phyloP scores from a whole-genome alignment of 2,329 filamentous ascomycete genomes.

The Ceratocystis huliohia region DNA sequence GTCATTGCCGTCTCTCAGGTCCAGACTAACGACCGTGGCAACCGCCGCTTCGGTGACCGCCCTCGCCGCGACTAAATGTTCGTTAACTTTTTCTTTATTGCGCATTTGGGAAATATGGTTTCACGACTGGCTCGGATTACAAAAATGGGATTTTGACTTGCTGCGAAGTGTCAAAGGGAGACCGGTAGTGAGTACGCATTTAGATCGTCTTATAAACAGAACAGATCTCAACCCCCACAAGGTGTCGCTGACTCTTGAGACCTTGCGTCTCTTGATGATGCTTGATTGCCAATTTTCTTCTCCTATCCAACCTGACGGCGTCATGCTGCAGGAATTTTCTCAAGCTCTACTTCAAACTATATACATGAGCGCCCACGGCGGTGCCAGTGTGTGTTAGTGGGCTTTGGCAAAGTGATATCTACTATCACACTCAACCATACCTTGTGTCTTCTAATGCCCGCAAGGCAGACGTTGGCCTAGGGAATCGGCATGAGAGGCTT shows the following conservation, averaged over 20 bases:
- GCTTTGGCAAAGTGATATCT: background rate
- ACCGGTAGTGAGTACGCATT: conserved; percentile 41
- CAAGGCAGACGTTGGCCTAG: background rate
- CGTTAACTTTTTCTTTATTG: conserved; percentile 15
- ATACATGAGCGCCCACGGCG: background rate
- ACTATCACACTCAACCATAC: background rate
- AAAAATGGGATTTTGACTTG: conserved; percentile 27
- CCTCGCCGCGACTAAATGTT: conserved; percentile 33
- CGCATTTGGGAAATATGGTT: conserved; percentile 25
- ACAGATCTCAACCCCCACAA: conserved; percentile 49
- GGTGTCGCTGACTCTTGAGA: conserved; percentile 79
- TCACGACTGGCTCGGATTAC: conserved; percentile 15
- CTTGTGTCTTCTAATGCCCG: background rate
- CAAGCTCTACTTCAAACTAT: background rate
- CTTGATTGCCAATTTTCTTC: conserved; percentile 71
- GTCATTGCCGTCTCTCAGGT: conserved; percentile 81
- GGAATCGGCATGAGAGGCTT: background rate
- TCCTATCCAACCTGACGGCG: background rate
- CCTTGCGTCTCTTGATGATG: conserved; percentile 50
- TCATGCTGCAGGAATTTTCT: conserved; percentile 6
- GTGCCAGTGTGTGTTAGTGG: background rate
- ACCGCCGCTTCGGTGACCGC: conserved; percentile 60
- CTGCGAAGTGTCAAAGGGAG: conserved; percentile 44
- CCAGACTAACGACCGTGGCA: conserved; percentile 67
- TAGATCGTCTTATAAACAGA: conserved; percentile 42